These are phyloP conservation scores for Camelina laxa DNA, from an alignment of 345 rosid genomes.

Conservation along the genomic window DNA sequence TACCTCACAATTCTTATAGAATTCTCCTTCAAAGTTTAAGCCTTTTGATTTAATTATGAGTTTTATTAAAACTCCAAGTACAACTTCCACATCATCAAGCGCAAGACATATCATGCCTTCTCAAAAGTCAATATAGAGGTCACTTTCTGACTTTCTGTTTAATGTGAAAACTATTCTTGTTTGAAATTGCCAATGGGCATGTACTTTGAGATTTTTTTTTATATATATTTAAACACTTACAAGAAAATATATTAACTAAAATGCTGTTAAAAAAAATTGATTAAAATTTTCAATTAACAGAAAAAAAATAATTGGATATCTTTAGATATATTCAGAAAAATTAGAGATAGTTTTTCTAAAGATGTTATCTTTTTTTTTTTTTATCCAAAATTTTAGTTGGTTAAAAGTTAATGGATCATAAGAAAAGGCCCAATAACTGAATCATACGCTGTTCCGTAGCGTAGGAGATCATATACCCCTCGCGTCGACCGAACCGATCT, in stretches of 20 bases:
- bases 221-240: not conserved
- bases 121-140: not conserved
- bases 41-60: slow-evolving; percentile 13
- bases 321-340: not conserved
- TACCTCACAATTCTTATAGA: slow-evolving; percentile 32
- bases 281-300: not conserved
- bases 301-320: not conserved
- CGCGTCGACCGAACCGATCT: slow-evolving; percentile 1
- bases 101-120: slow-evolving; percentile 14
- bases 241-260: not conserved
- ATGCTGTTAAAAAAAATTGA: not conserved
- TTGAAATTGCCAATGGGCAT: not conserved
- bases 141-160: slow-evolving; percentile 4
- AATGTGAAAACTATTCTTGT: not conserved
- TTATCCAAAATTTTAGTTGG: no score
- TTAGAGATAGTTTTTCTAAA: no score
- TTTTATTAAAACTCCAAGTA: slow-evolving; percentile 20
- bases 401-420: not conserved
- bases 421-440: slow-evolving; percentile 23
- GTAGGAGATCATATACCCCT: slow-evolving; percentile 6
- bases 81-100: slow-evolving; percentile 18
- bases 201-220: not conserved
- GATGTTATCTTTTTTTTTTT: no score
- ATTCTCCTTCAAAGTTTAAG: slow-evolving; percentile 29
- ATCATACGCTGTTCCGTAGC: not conserved